These are phyloP conservation scores for Boletus rufocinnamomeus DNA, from an alignment of 768 basidiomycete genomes.

Conservation along the genomic window DNA sequence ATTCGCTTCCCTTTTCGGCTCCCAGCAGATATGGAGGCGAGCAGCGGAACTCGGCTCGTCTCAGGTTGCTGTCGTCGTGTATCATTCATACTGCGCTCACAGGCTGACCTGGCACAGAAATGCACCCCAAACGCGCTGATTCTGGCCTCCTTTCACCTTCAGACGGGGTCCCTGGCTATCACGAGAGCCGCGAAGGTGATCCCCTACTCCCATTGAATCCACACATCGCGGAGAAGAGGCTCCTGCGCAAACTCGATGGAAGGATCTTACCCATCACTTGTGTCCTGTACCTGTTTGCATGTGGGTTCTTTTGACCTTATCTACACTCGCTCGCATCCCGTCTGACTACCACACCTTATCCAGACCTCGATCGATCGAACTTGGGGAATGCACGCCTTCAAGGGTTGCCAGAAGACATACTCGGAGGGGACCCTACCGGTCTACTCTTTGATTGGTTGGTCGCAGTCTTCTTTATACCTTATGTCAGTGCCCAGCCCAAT, in stretches of 20 bases:
- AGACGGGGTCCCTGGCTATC: constrained; percentile 4
- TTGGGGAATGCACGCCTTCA: constrained; percentile 79
- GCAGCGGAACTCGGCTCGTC: neutral
- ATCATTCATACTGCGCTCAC: neutral
- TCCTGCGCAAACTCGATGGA: constrained; percentile 65
- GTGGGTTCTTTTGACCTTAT: constrained; percentile 42
- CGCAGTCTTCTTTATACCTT: constrained; percentile 78
- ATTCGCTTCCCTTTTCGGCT: constrained; percentile 1
- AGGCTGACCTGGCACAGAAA: constrained; percentile 1
- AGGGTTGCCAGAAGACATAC: constrained; percentile 62
- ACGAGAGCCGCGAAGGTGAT: constrained; percentile 18
- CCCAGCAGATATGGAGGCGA: neutral
- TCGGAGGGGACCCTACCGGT: constrained; percentile 70
- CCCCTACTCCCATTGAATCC: constrained; percentile 22
- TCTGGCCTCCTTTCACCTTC: constrained; percentile 1
- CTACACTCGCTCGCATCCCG: neutral
- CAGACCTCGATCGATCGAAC: constrained; percentile 72
- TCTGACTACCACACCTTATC: neutral
- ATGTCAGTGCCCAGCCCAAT: constrained; percentile 44
- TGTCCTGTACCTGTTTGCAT: constrained; percentile 75
- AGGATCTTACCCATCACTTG: constrained; percentile 73
- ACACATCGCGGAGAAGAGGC: constrained; percentile 45
- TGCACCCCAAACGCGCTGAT: constrained; percentile 22
- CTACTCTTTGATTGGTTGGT: constrained; percentile 77
- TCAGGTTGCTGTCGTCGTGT: neutral